Evolutionary conservation across 345 rosid genomes (phyloP), one percentile per base, ranked within the genome.

Genomic region (Balakata baccata): DNA sequence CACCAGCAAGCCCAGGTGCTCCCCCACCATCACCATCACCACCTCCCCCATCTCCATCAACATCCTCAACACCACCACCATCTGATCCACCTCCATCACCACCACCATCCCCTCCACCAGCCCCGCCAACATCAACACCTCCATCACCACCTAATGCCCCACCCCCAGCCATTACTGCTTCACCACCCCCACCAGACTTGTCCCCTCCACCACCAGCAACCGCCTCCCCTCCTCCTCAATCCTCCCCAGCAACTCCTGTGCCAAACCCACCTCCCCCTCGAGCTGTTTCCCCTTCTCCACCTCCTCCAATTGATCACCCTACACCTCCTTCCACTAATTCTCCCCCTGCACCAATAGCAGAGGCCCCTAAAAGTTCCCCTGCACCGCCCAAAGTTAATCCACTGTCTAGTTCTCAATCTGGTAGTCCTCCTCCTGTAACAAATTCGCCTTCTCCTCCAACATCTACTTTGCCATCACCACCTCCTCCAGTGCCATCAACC

Each of bases 241-340:
- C 80, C 71, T 65, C 82, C 52, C 79, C 85, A 9, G 49, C 86
- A 17, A 84, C 88, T 73, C 92, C 91, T 4, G 77, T 69, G 8
- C 81, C 81, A 71, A 71, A 85, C 59, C 82, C 86, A 79, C 87
- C 94, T 77, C 88, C 97, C 38, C 87, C 88, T 43, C 86, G 74
- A 63, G 62, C 64, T 41, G 80, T 78, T 69, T 74, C 86, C 4
- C 80, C 85, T 72, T 86, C 77, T 52, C 79, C 76, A 45, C 83
- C 83, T 71, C 76, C 82, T 59, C 76, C 79, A 59, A 59, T 68
- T 5, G 23, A 71, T 71, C 73, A 65, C 51, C 79, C 82, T 11
- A 0, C 62, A 52, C 67, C 82, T 65, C 74, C 79, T 29, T 78
- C 86, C 4, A 74, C 82, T 37, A 74, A 79, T 52, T 63, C 86